Conservation (phyloP, 176 grass and related monocot species). For the Elymus sibiricus region DNA sequence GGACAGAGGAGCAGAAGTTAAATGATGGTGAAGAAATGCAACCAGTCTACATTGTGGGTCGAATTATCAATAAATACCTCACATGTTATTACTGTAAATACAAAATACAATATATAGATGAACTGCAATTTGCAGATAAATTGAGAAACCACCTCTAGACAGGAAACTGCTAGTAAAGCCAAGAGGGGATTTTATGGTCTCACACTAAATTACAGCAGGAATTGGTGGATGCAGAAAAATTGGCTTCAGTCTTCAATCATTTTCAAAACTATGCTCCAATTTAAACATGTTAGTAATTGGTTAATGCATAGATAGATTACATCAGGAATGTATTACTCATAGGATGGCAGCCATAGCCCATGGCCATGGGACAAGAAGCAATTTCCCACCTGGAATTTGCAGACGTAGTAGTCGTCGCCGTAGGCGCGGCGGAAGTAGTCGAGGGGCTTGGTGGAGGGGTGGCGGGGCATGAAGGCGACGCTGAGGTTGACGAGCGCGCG, state of each 20-base stretch:
- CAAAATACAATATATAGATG: not conserved
- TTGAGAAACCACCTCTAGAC: not conserved
- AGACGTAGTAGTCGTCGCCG: conserved; percentile 83
- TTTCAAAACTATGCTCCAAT: not conserved
- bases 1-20: not conserved
- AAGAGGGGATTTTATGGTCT: not conserved
- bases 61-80: not conserved
- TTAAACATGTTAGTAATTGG: too few species aligned
- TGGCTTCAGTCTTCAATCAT: too few species aligned
- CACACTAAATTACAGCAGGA: too few species aligned
- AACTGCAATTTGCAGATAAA: not conserved
- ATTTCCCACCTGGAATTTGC: conserved; percentile 65
- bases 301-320: too few species aligned
- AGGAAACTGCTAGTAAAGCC: not conserved
- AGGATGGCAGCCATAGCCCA: too few species aligned
- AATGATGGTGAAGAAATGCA: not conserved
- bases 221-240: too few species aligned
- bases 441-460: conserved; percentile 33
- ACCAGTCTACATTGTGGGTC: not conserved
- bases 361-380: not conserved
- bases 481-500: conserved; percentile 75
- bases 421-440: conserved; percentile 50
- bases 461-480: conserved; percentile 51
- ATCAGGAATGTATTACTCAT: too few species aligned
- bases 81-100: not conserved